Base-by-base conservation (phyloP, 2,329 filamentous ascomycete genomes). In the Fusarium incarnatum region DNA sequence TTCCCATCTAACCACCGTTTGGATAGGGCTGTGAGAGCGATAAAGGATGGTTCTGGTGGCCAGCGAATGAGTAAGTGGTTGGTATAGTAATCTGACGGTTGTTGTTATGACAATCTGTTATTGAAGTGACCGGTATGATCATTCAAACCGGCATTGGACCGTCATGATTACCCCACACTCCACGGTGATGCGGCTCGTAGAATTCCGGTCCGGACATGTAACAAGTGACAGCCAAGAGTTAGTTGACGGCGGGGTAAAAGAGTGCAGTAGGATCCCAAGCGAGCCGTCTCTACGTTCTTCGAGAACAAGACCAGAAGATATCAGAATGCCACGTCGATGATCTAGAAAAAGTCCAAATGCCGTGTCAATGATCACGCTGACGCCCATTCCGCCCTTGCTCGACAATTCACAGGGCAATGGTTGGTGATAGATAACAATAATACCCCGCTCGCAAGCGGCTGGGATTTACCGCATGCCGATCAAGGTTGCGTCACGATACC, bases 401-500 rank as follows among this genome's bases (percentile, higher is more conserved):
- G 23, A 27, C 23, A n/a, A 52, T 52, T n/a, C 13, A 52, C 48
- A 27, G 18, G 48, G 18, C 12, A 9, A 34, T 56, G 46, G 62
- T 32, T 56, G 59, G 25, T 10, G 44, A 49, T 11, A 64, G 60
- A 64, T 64, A 57, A 37, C 12, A n/a, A 37, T 37, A 30, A 62
- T 30, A 37, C 47, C 27, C 63, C 61, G 55, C 61, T 62, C 48
- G 55, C 48, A 67, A 37, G 30, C 63, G 63, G 61, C 61, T 41
- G 48, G 6, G 44, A 55, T 66, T 55, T 44, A 66, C 61, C 61
- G 63, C 32, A 61, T 34, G 55, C 63, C 63, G 63, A 66, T 61
- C 55, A 30, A 66, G 47, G 63, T 66, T 65, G 61, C 63, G 63
- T 66, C 63, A 66, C 61, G 55, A 60, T 65, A 60, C 59, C 32